Evolutionary conservation across 305 asterid genomes (phyloP).

Genomic region (Salvia sclarea): DNA sequence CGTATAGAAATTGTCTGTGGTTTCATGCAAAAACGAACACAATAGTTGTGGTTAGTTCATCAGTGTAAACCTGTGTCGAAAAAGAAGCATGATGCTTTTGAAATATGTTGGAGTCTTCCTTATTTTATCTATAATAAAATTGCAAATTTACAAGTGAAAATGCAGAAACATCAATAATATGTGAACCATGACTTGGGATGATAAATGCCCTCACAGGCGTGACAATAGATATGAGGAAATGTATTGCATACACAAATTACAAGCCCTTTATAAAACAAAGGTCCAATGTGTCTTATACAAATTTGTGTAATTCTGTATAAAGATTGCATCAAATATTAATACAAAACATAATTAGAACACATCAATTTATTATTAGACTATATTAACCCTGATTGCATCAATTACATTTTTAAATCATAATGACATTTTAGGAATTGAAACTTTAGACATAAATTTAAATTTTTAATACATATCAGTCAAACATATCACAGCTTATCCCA

Average conservation of each 20-base stretch:
- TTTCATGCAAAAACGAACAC: neutral
- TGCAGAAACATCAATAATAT: neutral
- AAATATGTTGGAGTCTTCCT: neutral
- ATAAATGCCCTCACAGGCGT: neutral
- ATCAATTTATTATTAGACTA: too few relatives aligned
- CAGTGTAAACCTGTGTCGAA: neutral
- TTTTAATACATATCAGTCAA: too few relatives aligned
- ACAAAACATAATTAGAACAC: too few relatives aligned
- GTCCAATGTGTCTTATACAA: too few relatives aligned
- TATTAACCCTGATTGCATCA: too few relatives aligned
- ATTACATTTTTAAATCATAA: too few relatives aligned
- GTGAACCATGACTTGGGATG: neutral
- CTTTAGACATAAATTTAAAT: too few relatives aligned
- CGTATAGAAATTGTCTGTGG: conserved; percentile 29
- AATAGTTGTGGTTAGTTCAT: neutral
- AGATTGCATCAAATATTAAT: too few relatives aligned
- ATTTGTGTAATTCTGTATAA: too few relatives aligned
- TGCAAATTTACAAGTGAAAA: neutral
- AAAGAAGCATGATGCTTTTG: conserved; percentile 4
- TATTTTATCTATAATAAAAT: neutral
- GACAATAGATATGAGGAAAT: neutral
- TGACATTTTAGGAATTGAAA: too few relatives aligned
- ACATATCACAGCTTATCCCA: neutral
- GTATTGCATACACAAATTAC: neutral
- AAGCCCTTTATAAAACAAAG: neutral